These are phyloP conservation scores for Solanum corneliomulleri DNA, from an alignment of 257 asterid species.

Conservation along the genomic window DNA sequence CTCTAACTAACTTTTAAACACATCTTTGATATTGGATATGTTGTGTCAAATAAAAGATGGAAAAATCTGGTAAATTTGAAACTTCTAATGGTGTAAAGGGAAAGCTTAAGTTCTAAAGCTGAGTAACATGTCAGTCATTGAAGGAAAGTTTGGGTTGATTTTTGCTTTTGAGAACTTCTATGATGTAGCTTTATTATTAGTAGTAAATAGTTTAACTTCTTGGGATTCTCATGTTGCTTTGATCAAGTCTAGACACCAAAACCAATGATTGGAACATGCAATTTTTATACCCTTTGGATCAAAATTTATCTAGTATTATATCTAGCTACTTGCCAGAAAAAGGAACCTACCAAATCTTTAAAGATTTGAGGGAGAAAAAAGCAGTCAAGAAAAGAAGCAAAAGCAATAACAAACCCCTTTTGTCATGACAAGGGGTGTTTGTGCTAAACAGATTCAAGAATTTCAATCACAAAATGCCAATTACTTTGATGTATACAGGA, in stretches of 20 bases:
- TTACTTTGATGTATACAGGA: not conserved
- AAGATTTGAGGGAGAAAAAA: not conserved
- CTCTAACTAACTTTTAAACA: not conserved
- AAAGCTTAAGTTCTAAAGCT: not conserved
- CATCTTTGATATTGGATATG: not conserved
- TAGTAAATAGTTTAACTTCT: not conserved
- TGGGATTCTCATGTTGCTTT: constrained; percentile 34
- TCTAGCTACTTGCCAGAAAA: constrained; percentile 6
- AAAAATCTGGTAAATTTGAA: not conserved
- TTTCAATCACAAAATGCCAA: not conserved
- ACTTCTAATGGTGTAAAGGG: not conserved
- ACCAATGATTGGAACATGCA: constrained; percentile 22
- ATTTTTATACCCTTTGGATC: constrained; percentile 16
- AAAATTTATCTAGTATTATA: constrained; percentile 2
- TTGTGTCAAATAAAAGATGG: not conserved
- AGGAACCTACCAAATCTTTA: not conserved
- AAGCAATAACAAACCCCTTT: not conserved
- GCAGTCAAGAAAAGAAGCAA: not conserved
- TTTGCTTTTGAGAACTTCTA: constrained; percentile 25
- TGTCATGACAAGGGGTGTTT: not conserved
- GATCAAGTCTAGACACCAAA: constrained; percentile 22
- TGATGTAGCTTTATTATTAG: constrained; percentile 6
- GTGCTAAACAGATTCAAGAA: not conserved
- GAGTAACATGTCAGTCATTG: not conserved
- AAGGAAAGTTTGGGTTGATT: not conserved